phyloP scores from a whole-genome alignment of 352 stramenopile genomes.

The Pythium vanterpoolii region DNA sequence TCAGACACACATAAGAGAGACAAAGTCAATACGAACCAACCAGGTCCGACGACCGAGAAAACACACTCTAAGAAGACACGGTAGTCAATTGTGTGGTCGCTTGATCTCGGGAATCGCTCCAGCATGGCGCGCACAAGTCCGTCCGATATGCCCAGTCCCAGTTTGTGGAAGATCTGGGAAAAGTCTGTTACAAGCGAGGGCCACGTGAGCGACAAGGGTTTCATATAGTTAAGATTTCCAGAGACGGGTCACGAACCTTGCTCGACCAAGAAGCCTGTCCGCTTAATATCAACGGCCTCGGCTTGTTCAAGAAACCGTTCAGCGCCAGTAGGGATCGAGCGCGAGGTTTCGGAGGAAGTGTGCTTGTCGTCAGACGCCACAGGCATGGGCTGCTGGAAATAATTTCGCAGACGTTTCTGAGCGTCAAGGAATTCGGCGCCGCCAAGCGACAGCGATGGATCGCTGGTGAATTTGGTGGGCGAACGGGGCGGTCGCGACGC shows the following conservation, averaged over 20 bases:
- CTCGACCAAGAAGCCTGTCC: slow-evolving; percentile 37
- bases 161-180: slow-evolving; percentile 29
- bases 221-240: neutral
- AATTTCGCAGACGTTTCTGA: slow-evolving; percentile 41
- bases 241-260: slow-evolving; percentile 27
- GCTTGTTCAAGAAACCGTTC: slow-evolving; percentile 52
- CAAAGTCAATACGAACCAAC: slow-evolving; percentile 1
- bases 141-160: slow-evolving; percentile 25
- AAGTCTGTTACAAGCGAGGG: slow-evolving; percentile 34
- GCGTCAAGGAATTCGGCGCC: slow-evolving; percentile 35
- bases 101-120: slow-evolving; percentile 40
- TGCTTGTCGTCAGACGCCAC: neutral
- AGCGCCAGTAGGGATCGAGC: slow-evolving; percentile 41
- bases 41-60: neutral
- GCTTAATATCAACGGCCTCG: slow-evolving; percentile 32
- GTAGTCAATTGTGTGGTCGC: slow-evolving; percentile 37
- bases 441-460: slow-evolving; percentile 1
- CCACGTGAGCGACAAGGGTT: neutral
- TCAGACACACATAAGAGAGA: neutral
- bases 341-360: slow-evolving; percentile 27
- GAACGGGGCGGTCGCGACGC: neutral
- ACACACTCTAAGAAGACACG: slow-evolving; percentile 47
- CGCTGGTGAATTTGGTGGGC: neutral
- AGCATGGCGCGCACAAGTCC: slow-evolving; percentile 41
- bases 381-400: slow-evolving; percentile 26